phyloP scores from a whole-genome alignment of 176 grass and related monocot genomes.

The Rhipidocladum racemiflorum region DNA sequence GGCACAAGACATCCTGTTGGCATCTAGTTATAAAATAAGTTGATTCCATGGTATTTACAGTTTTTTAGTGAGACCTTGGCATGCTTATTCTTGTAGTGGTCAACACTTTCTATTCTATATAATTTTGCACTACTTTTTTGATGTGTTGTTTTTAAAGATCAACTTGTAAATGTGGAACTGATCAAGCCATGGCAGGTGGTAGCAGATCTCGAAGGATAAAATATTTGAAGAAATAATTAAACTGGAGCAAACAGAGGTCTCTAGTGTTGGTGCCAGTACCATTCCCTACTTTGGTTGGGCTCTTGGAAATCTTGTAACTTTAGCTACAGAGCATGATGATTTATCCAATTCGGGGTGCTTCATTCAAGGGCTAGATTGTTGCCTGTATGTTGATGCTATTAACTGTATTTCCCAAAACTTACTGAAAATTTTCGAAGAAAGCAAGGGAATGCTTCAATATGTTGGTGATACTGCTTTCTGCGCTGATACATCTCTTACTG shows the following conservation, averaged over 20 bases:
- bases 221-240: constrained; percentile 82
- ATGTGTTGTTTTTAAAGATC: not conserved
- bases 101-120: not conserved
- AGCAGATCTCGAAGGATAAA: constrained; percentile 71
- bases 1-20: not conserved
- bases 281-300: constrained; percentile 83
- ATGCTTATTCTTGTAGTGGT: not conserved
- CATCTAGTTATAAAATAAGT: not conserved
- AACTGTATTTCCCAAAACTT: constrained; percentile 73
- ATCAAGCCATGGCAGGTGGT: constrained; percentile 96
- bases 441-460: constrained; percentile 27
- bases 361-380: constrained; percentile 62
- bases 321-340: constrained; percentile 61
- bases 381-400: constrained; percentile 66
- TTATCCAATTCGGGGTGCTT: constrained; percentile 58
- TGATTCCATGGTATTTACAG: not conserved
- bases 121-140: not conserved
- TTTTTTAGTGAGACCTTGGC: not conserved
- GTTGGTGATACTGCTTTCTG: constrained; percentile 23
- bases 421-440: constrained; percentile 61
- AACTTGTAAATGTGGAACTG: constrained; percentile 45
- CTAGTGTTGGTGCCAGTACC: constrained; percentile 16
- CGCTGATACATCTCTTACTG: constrained; percentile 17
- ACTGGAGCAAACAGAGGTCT: constrained; percentile 57
- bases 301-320: constrained; percentile 81